Evolutionary conservation across 495 filamentous ascomycete genomes (phyloP), one percentile per base, ranked within the genome.

Genomic region (Hypoxylon perforatum): DNA sequence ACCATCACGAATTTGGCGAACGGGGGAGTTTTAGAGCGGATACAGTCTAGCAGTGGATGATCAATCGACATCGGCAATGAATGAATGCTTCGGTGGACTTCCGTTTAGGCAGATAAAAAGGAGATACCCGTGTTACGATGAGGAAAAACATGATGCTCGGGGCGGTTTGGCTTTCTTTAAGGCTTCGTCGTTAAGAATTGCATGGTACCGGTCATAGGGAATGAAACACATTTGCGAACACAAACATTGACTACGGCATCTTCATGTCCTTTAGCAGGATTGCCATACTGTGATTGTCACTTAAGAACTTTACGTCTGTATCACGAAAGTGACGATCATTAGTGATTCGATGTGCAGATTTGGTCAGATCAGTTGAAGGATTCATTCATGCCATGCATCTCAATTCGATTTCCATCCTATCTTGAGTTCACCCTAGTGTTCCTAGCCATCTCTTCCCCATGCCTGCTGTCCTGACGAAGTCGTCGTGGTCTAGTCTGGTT

Each of bases 171-270:
- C 63, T 69, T 63, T 62, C 61, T 69, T 74, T 46, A 63, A 58
- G 69, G 61, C 62, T 64, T n/a, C 69, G 46, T 71, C 53, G 59
- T 69, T 54, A 41, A 65, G 61, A 66, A 69, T 67, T 74, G 68
- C 71, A 74, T 74, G 71, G 68, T 69, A 71, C 69, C 62, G 71
- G 71, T 67, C 68, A 69, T 69, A 65, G 69, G 69, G 64, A 73
- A 74, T 74, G 72, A 74, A 65, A 74, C 65, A 56, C 53, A 52
- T 72, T 68, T 72, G 61, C 62, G 58, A 74, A 71, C 12, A 69
- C 46, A 58, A 62, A 8, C 15, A 46, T 22, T 45, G 49, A 42
- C 17, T 23, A 57, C 51, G 23, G 51, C 28, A 17, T 21, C n/a
- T 44, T 58, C 23, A 47, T 65, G 30, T 28, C 25, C 25, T n/a